Evolutionary conservation across 2,329 filamentous ascomycete genomes (phyloP), one percentile per base, ranked within the genome.

Genomic region (Fusarium torreyae): DNA sequence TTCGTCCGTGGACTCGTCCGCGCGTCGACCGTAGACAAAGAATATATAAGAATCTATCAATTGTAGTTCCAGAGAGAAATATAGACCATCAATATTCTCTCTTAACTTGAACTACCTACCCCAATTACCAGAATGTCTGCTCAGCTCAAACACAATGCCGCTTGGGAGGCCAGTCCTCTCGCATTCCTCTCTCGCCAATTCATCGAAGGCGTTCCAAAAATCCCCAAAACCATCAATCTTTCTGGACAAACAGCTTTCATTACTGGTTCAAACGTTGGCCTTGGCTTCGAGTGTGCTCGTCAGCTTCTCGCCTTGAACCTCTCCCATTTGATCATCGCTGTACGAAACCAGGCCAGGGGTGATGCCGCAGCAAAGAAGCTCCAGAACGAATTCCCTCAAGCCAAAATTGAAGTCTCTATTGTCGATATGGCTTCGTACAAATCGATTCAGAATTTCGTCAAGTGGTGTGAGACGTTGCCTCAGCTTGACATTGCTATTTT

Each of bases 241-340:
- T 69, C 76, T 5, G 78, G 79, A 1, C 75, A 83, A 69, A 78
- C 79, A 4, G 82, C 82, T 34, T 81, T 87, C 40, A 75, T 88
- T 7, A 87, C 85, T 0, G 86, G 86, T 4, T 76, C 81, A 28
- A 87, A 86, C 59, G 74, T 73, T 1, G 86, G 86, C 0, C 76
- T 88, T 0, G 86, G 86, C 1, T 77, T 84, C 22, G 84, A 86
- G 68, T 76, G 80, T 3, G 77, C 80, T 9, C 74, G 75, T 1
- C 83, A 85, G 52, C 77, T 87, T 36, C 78, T 83, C 1, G 65
- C 71, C 2, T 75, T 82, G 7, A 72, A 76, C 1, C 72, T 86
- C 11, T 80, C 80, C 1, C 79, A 78, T 39, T 69, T 88, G 10
- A 81, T 88, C 60, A 69, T 87, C 8, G 83, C 81, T 6, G 83